Percentiles rank a stretch among this genome's conserved stretches.
Evolutionary conservation across 1,139 yeast species (phyloP).

Genomic region (Sugiyamaella grinbergsii): DNA sequence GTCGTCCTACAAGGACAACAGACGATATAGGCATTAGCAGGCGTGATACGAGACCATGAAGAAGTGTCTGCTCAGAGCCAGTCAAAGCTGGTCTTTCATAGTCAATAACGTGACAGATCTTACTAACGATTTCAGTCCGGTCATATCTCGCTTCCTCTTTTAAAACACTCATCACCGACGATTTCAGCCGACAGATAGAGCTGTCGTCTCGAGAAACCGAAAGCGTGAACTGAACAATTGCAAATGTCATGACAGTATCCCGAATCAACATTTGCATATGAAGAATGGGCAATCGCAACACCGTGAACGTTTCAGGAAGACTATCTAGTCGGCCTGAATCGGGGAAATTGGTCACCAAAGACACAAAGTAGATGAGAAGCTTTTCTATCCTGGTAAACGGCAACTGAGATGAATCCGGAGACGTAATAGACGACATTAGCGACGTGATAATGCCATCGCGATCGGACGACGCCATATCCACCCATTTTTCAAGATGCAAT

Average conservation of each 20-base stretch:
- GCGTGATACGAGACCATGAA: constrained; percentile 27
- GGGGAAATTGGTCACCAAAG: constrained; percentile 25
- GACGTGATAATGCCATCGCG: constrained; percentile 5
- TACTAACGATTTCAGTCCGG: constrained; percentile 22
- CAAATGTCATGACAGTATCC: constrained; percentile 32
- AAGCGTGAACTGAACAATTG: constrained; percentile 31
- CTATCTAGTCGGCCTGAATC: constrained; percentile 22
- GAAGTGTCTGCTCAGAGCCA: constrained; percentile 25
- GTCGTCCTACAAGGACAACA: constrained; percentile 3
- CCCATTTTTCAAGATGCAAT: constrained; percentile 29
- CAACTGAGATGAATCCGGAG: neutral
- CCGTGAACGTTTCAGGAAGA: constrained; percentile 32
- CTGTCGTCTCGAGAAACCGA: constrained; percentile 27
- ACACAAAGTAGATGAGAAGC: constrained; percentile 25
- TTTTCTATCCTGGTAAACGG: constrained; percentile 20
- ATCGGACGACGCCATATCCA: constrained; percentile 22
- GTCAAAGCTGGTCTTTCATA: constrained; percentile 31
- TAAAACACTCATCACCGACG: constrained; percentile 24
- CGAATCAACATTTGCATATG: constrained; percentile 29
- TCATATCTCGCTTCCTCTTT: constrained; percentile 20
- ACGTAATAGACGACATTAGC: neutral
- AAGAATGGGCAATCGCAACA: constrained; percentile 30
- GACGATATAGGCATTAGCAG: constrained; percentile 19
- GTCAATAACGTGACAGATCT: constrained; percentile 25
- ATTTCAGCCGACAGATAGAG: constrained; percentile 29